Conservation (phyloP, 2,329 filamentous ascomycete species). For the Monilinia laxa region DNA sequence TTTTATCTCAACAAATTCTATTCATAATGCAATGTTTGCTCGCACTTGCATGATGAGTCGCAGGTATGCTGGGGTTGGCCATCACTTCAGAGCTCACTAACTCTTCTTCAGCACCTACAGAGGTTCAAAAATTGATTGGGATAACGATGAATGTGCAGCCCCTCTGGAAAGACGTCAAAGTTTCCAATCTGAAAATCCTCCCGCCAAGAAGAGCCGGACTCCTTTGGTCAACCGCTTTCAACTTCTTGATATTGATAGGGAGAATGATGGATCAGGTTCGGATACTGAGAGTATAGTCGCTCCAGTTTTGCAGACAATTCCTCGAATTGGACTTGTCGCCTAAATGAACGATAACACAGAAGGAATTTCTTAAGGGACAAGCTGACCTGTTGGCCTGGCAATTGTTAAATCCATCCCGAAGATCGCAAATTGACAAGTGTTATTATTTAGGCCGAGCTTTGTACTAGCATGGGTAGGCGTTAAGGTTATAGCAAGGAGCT, state of each 20-base stretch:
- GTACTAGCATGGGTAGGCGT: conserved; percentile 7
- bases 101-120: conserved; percentile 60
- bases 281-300: conserved; percentile 19
- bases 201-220: conserved; percentile 43
- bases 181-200: conserved; percentile 34
- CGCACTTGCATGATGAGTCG: conserved; percentile 72
- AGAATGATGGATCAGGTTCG: conserved; percentile 38
- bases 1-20: conserved; percentile 73
- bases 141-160: conserved; percentile 66
- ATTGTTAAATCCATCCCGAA: background rate
- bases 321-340: background rate
- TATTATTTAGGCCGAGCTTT: background rate
- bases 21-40: conserved; percentile 73
- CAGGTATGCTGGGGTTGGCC: conserved; percentile 24
- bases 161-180: conserved; percentile 36
- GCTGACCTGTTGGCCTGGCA: background rate
- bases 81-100: conserved; percentile 30
- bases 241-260: conserved; percentile 53
- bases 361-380: background rate
- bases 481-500: background rate
- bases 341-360: background rate
- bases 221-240: conserved; percentile 60
- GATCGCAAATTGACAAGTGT: background rate
- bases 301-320: conserved; percentile 1
- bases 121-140: conserved; percentile 68